Evolutionary conservation across 176 grass and related monocot species (phyloP).

Genomic region (Bromus sterilis): DNA sequence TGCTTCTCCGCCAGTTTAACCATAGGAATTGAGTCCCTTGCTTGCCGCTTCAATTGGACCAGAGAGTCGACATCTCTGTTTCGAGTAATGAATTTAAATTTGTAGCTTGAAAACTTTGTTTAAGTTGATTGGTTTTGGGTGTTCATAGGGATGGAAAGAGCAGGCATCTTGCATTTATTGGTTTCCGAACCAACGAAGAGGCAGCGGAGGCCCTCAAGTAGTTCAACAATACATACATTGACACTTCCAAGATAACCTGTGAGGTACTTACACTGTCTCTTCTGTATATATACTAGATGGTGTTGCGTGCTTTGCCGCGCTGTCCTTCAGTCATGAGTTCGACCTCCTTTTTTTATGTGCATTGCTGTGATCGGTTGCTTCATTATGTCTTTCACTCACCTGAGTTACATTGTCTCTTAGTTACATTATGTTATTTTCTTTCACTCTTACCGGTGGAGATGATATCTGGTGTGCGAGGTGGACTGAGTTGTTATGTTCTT

Average conservation of each 20-base stretch:
- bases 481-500: too few species aligned
- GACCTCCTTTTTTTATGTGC: too few species aligned
- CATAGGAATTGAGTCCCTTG: neutral
- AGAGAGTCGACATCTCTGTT: neutral
- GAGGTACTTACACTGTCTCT: too few species aligned
- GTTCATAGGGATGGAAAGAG: conserved; percentile 76
- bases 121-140: conserved; percentile 1
- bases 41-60: neutral
- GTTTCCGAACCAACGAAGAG: conserved; percentile 69
- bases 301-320: too few species aligned
- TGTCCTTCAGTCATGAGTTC: too few species aligned
- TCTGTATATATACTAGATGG: too few species aligned
- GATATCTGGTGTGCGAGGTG: too few species aligned
- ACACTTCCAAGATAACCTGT: conserved; percentile 84
- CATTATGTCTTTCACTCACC: too few species aligned
- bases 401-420: too few species aligned
- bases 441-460: too few species aligned
- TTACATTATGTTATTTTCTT: too few species aligned
- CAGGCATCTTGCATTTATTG: conserved; percentile 89
- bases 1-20: neutral
- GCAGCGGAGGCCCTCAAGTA: conserved; percentile 72
- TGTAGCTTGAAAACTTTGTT: neutral
- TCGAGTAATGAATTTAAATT: neutral
- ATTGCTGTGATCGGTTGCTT: too few species aligned
- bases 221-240: conserved; percentile 88